Conservation (phyloP, 2,329 filamentous ascomycete genomes). For the Rhexocercosporidium sp. region DNA sequence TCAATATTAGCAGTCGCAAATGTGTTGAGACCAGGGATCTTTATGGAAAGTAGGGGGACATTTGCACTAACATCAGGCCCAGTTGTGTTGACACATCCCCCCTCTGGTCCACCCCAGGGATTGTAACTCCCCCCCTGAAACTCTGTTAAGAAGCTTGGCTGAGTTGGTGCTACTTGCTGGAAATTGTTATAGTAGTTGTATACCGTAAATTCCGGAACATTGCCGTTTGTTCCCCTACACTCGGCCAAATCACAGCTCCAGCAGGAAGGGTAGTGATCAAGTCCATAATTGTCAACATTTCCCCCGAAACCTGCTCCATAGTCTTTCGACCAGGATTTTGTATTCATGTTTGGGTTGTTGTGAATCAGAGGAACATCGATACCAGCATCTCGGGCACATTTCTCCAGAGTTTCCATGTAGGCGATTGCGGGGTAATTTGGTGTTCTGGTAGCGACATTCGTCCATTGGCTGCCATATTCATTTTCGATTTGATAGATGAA, state of each 20-base stretch:
- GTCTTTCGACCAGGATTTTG: slow-evolving; percentile 64
- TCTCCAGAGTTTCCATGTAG: slow-evolving; percentile 64
- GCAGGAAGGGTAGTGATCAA: slow-evolving; percentile 61
- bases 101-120: slow-evolving; percentile 63
- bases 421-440: slow-evolving; percentile 54
- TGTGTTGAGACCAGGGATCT: background rate
- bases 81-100: slow-evolving; percentile 51
- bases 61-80: slow-evolving; percentile 50
- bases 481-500: slow-evolving; percentile 64
- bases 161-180: slow-evolving; percentile 36
- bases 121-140: slow-evolving; percentile 66
- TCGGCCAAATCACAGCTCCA: slow-evolving; percentile 68
- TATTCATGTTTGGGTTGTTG: slow-evolving; percentile 65
- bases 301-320: slow-evolving; percentile 59
- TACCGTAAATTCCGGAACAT: slow-evolving; percentile 56
- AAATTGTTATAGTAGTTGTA: slow-evolving; percentile 43
- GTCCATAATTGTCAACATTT: slow-evolving; percentile 58
- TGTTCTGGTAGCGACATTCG: slow-evolving; percentile 47
- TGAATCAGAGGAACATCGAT: slow-evolving; percentile 62
- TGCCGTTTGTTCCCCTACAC: slow-evolving; percentile 63
- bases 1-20: background rate
- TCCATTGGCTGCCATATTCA: slow-evolving; percentile 54
- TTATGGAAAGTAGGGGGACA: background rate
- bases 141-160: slow-evolving; percentile 57
- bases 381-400: slow-evolving; percentile 57